phyloP scores from a whole-genome alignment of 2,329 filamentous ascomycete species.

The Fusarium oxysporum region DNA sequence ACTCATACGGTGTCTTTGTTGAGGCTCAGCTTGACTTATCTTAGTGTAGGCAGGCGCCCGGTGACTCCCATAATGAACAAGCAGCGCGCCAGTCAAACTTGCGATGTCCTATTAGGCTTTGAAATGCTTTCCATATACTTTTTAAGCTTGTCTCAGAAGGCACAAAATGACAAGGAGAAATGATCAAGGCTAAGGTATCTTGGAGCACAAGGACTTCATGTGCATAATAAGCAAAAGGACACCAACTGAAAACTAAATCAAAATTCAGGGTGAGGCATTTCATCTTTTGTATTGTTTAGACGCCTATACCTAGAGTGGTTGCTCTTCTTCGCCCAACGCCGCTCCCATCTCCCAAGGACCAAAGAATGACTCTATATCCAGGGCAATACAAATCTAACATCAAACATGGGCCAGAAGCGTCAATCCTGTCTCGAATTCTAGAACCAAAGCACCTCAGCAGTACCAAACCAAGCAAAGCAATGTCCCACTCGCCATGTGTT shows the following conservation, averaged over 20 bases:
- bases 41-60: neutral
- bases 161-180: neutral
- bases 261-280: neutral
- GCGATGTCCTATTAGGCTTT: neutral
- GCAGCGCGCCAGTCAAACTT: neutral
- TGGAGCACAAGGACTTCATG: neutral
- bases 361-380: neutral
- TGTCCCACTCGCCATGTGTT: neutral
- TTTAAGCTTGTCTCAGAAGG: neutral
- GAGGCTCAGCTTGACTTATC: neutral
- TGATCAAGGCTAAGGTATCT: neutral
- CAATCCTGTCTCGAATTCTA: neutral
- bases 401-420: neutral
- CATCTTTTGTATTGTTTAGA: neutral
- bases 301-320: neutral
- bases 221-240: neutral
- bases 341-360: neutral
- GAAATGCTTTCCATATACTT: neutral
- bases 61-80: neutral
- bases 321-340: neutral
- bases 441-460: neutral
- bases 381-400: neutral
- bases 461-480: neutral
- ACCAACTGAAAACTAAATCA: neutral
- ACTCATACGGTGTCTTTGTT: conserved; percentile 8